phyloP scores from a whole-genome alignment of 495 filamentous ascomycete species.

The Xylaria intraflava region DNA sequence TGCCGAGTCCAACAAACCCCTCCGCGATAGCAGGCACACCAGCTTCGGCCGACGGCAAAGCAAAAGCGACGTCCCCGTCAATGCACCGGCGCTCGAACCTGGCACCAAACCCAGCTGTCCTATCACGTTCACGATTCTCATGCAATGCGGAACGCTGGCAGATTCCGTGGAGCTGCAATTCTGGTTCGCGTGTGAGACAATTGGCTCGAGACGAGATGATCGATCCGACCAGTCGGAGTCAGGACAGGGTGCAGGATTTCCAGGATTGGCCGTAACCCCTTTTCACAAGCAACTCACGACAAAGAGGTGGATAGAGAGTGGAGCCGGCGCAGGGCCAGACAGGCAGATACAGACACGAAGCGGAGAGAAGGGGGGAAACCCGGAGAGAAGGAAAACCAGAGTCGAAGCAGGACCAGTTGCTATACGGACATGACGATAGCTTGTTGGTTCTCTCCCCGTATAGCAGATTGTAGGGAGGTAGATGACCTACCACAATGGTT shows the following conservation, averaged over 20 bases:
- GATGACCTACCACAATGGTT: no score
- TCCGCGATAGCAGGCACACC: not conserved
- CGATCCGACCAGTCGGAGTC: slow-evolving; percentile 5
- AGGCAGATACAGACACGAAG: not conserved
- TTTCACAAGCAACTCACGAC: not conserved
- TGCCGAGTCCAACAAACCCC: not conserved
- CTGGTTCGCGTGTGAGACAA: not conserved
- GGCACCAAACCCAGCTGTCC: not conserved
- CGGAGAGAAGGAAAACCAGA: not conserved
- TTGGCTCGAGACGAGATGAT: not conserved
- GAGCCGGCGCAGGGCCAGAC: no score
- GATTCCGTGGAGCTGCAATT: not conserved
- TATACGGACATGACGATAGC: not conserved
- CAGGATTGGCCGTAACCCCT: not conserved
- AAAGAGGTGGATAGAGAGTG: no score
- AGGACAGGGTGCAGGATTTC: not conserved
- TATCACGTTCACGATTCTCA: not conserved
- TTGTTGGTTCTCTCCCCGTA: not conserved
- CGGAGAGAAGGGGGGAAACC: not conserved
- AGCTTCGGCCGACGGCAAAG: not conserved
- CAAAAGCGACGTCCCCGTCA: not conserved
- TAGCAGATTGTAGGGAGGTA: no score
- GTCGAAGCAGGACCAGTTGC: not conserved
- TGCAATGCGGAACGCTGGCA: slow-evolving; percentile 1
- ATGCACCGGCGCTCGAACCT: not conserved